Conservation (phyloP, 768 basidiomycete species). For the Termitomyces titanicus region DNA sequence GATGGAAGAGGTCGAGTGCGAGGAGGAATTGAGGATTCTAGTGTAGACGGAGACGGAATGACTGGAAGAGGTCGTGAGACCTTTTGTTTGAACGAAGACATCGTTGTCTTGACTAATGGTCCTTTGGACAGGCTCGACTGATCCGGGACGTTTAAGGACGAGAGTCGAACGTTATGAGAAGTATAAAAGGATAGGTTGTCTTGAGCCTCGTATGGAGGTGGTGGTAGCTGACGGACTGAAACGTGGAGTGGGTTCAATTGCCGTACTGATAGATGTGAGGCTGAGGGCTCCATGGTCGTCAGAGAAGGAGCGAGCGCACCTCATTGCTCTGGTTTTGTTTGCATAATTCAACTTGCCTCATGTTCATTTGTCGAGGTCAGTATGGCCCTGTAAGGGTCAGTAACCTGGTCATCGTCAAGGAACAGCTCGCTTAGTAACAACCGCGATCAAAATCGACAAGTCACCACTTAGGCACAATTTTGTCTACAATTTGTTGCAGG, state of each 20-base stretch:
- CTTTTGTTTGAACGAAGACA: not conserved
- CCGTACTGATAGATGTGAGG: not conserved
- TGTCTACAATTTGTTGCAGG: no score
- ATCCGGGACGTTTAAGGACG: not conserved
- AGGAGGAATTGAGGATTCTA: conserved; percentile 7
- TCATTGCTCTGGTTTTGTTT: conserved; percentile 8
- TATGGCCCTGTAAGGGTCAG: no score
- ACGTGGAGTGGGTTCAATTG: not conserved
- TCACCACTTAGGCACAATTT: not conserved
- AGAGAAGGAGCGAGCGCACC: not conserved
- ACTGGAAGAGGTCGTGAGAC: conserved; percentile 15
- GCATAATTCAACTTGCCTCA: conserved; percentile 1
- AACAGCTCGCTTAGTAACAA: not conserved
- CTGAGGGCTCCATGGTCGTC: not conserved
- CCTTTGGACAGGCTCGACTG: not conserved
- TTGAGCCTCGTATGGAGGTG: not conserved
- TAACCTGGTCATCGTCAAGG: conserved; percentile 7
- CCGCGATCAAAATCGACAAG: not conserved
- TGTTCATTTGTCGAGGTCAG: not conserved
- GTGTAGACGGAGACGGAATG: conserved; percentile 8
- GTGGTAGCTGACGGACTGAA: not conserved
- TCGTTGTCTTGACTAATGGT: not conserved
- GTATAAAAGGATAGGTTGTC: not conserved
- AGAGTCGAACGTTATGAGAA: not conserved
- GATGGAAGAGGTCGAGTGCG: conserved; percentile 15